Evolutionary conservation across 768 basidiomycete genomes (phyloP), one percentile per base, ranked within the genome.

Genomic region (Ephemerocybe angulata): DNA sequence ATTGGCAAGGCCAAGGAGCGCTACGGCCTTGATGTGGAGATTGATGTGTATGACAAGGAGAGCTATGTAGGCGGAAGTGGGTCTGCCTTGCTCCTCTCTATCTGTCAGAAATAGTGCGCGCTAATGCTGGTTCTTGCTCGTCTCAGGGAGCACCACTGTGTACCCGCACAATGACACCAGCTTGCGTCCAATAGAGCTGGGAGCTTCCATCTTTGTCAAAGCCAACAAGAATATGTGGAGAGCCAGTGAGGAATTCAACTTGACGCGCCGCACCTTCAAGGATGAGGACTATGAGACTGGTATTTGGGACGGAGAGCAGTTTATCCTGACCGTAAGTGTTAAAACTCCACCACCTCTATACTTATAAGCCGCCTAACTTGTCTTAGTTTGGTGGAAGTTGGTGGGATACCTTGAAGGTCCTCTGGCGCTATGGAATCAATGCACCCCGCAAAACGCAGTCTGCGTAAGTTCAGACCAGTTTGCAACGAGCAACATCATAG

Each of bases 141-240:
- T 47, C 6, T 62, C n/a, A 95, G 92, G 93, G 41, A 90, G 86
- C 67, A 93, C 84, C 11, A 76, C 77, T 7, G 86, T 94, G 3
- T 77, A 87, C 60, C 93, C 93, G 4, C 84, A 93, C 66, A 79
- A 85, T 58, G 70, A 81, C 42, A 66, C 71, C 3, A 77, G 71
- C 42, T 75, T 87, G 17, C 76, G 78, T 24, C 82, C 85, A 22
- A 70, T 91, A 24, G 95, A 97, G 64, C 75, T 95, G 1, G 95
- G 94, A 0, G 95, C 87, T 0, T 87, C 86, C n/a, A 87, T 95
- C 53, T 97, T 95, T 63, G 87, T 95, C 12, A 60, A 79, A 53
- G 80, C 76, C 4, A 93, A 97, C 72, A 85, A 75, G 58, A 81
- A 81, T 57, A 61, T 83, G 3, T 81, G 79, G 79, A 83, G 91